These are phyloP conservation scores for Blastomyces silverae DNA, from an alignment of 2,329 filamentous ascomycete species.

Conservation along the genomic window DNA sequence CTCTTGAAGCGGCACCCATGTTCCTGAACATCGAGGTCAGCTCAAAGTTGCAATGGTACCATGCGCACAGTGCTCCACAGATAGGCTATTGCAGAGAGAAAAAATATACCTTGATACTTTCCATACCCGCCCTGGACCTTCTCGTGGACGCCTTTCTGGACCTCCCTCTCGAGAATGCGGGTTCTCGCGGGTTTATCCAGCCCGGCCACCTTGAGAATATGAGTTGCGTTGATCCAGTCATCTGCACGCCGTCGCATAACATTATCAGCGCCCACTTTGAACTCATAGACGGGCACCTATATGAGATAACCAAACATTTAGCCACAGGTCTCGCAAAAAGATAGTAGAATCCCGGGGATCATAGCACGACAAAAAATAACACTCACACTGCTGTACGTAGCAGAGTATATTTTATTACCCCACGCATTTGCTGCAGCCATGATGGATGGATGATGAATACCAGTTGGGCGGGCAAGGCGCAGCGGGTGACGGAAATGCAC, in stretches of 20 bases:
- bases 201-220: conserved; percentile 93
- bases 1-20: conserved; percentile 85
- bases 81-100: conserved; percentile 18
- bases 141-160: conserved; percentile 93
- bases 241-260: conserved; percentile 91
- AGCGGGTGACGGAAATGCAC: neutral
- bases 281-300: conserved; percentile 92
- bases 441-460: neutral
- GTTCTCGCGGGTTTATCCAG: conserved; percentile 96
- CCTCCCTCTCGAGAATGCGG: conserved; percentile 88
- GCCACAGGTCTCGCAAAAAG: conserved; percentile 10
- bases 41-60: neutral
- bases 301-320: conserved; percentile 12
- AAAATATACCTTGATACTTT: conserved; percentile 76
- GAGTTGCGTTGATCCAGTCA: conserved; percentile 99
- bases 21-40: conserved; percentile 51
- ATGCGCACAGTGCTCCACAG: neutral
- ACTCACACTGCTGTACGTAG: conserved; percentile 58
- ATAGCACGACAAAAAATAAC: conserved; percentile 13
- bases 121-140: conserved; percentile 98
- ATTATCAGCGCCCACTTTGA: conserved; percentile 79
- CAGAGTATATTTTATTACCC: conserved; percentile 52
- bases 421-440: conserved; percentile 7
- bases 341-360: neutral
- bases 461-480: neutral